phyloP scores from a whole-genome alignment of 164 flowering plant genomes.

The Tinospora cordifolia region DNA sequence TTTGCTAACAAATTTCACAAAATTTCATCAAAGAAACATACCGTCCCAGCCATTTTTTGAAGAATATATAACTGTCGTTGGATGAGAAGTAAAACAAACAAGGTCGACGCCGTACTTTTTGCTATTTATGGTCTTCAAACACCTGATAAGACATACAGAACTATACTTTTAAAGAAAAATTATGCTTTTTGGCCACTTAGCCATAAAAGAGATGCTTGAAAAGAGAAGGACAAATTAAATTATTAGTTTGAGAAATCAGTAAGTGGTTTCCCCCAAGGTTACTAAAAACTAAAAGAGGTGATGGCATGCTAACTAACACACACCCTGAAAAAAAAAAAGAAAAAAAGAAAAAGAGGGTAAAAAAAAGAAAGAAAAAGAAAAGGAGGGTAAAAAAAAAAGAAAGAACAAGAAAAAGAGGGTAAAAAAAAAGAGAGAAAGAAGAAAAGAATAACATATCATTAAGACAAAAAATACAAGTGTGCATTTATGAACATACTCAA shows the following conservation, averaged over 20 bases:
- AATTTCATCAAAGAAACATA: slow-evolving; percentile 24
- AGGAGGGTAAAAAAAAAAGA: too few species aligned
- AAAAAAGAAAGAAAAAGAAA: too few species aligned
- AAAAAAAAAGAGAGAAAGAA: too few species aligned
- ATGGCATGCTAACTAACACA: too few species aligned
- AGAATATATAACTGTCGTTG: slow-evolving; percentile 94
- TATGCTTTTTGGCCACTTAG: neutral
- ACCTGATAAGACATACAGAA: slow-evolving; percentile 42
- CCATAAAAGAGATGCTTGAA: neutral
- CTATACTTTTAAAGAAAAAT: too few species aligned
- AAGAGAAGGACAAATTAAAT: neutral
- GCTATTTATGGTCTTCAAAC: slow-evolving; percentile 97
- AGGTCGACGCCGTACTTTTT: slow-evolving; percentile 97
- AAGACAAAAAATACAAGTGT: too few species aligned
- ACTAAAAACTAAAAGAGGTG: neutral
- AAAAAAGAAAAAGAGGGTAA: too few species aligned
- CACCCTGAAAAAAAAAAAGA: too few species aligned
- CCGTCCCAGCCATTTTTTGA: slow-evolving; percentile 99
- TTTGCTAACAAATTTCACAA: neutral
- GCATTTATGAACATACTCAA: too few species aligned
- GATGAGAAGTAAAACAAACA: slow-evolving; percentile 91
- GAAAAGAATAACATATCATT: too few species aligned
- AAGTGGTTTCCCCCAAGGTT: neutral
- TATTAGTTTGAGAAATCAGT: neutral
- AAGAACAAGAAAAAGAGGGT: too few species aligned